These are phyloP conservation scores for Cutaneotrichosporon mucoides DNA, from an alignment of 1,284 basidiomycete species.

Conservation along the genomic window DNA sequence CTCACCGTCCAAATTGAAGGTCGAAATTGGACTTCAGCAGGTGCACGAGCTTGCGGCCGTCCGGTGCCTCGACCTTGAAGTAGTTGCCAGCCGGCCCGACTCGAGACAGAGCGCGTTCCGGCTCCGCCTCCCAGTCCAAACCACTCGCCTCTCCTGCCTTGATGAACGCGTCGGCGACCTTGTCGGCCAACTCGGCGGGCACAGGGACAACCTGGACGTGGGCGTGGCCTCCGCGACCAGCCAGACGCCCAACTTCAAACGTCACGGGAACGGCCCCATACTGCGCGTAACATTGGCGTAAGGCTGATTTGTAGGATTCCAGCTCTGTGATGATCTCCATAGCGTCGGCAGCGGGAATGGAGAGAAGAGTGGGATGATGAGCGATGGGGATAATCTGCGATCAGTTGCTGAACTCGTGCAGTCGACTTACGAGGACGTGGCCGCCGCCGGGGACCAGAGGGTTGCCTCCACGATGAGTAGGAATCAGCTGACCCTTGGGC, in stretches of 20 bases:
- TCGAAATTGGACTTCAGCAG: slow-evolving; percentile 77
- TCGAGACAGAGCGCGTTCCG: slow-evolving; percentile 59
- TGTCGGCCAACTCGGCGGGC: slow-evolving; percentile 59
- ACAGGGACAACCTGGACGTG: slow-evolving; percentile 85
- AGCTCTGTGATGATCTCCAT: slow-evolving; percentile 74
- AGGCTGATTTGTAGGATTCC: slow-evolving; percentile 71
- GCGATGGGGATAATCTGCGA: slow-evolving; percentile 68
- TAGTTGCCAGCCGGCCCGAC: slow-evolving; percentile 60
- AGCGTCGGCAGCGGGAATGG: slow-evolving; percentile 70
- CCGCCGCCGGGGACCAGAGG: slow-evolving; percentile 79
- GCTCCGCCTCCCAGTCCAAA: slow-evolving; percentile 61
- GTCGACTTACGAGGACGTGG: slow-evolving; percentile 63
- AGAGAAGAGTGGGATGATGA: slow-evolving; percentile 60
- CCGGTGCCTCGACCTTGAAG: slow-evolving; percentile 83
- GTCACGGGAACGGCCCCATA: slow-evolving; percentile 65
- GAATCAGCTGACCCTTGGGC: slow-evolving; percentile 86
- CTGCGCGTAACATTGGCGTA: slow-evolving; percentile 67
- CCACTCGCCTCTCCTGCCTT: slow-evolving; percentile 62
- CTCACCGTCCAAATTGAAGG: slow-evolving; percentile 87
- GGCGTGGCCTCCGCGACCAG: slow-evolving; percentile 84
- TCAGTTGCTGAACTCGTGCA: background rate
- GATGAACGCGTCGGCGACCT: slow-evolving; percentile 67
- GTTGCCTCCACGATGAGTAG: slow-evolving; percentile 57
- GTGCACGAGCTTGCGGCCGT: slow-evolving; percentile 79
- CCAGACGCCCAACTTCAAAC: slow-evolving; percentile 82